Evolutionary conservation across 1,139 yeast species (phyloP), one percentile per base, ranked within the genome.

Genomic region (Diutina rugosa): DNA sequence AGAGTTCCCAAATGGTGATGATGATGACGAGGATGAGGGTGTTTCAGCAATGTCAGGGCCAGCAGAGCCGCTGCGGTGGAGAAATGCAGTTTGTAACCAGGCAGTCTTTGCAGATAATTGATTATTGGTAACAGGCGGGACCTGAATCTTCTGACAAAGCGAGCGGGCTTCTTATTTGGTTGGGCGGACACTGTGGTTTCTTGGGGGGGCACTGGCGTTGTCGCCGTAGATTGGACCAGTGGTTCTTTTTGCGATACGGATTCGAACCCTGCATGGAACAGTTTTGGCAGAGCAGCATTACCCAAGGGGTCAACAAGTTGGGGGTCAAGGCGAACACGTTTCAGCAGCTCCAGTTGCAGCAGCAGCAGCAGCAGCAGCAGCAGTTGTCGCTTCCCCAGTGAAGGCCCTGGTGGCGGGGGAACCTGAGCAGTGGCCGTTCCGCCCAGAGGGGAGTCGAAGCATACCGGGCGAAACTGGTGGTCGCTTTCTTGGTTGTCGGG

Each of bases 71-170:
- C n/a, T 12, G 21, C 30, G 18, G 38, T 38, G 51, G 51, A 38
- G 21, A 47, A 47, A 47, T 47, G 51, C 51, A n/a, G 53, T 30
- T 49, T 49, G 29, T 49, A 49, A 9, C 14, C 44, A 9, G 26
- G n/a, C 53, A 49, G 58, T 52, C 57, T 60, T 26, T 52, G 46
- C 47, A 16, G 29, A n/a, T 73, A 74, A 62, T 68, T 70, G 58
- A 76, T 75, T 58, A 76, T 76, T 55, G 80, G 80, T 57, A 76
- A 67, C 7, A 77, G 72, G 55, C 79, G 66, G 38, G 74, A 70
- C 55, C 80, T 66, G 64, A 73, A 76, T 56, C 75, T 67, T 56
- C 77, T 69, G 56, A 73, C 32, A 18, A 49, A 49, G 18, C 53
- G 32, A 3, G 53, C 45, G 6, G 53, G 53, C 53, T 49, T 49